Conservation (phyloP, 768 basidiomycete genomes). For the Boletus sensibilis region DNA sequence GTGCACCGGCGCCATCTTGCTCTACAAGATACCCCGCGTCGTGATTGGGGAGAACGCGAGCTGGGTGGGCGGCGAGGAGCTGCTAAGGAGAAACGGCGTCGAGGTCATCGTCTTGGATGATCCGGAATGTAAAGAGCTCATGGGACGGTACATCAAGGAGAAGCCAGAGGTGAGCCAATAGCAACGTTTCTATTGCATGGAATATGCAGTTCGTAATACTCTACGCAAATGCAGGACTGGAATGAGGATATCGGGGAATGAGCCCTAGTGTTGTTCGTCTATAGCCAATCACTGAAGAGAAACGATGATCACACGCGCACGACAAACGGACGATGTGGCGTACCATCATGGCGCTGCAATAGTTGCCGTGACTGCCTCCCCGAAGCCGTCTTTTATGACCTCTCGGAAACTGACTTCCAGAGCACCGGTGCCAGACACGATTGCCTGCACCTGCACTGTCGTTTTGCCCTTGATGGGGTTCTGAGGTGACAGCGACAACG, state of each 20-base stretch:
- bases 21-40: slow-evolving; percentile 63
- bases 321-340: background rate
- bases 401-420: slow-evolving; percentile 42
- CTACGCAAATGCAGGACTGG: slow-evolving; percentile 45
- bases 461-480: slow-evolving; percentile 49
- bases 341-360: slow-evolving; percentile 25
- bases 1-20: slow-evolving; percentile 63
- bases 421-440: slow-evolving; percentile 34
- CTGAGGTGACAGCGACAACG: slow-evolving; percentile 34
- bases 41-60: slow-evolving; percentile 64
- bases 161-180: slow-evolving; percentile 47
- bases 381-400: slow-evolving; percentile 32
- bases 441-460: slow-evolving; percentile 46
- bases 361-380: slow-evolving; percentile 33
- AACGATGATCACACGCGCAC: background rate
- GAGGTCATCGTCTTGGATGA: slow-evolving; percentile 52
- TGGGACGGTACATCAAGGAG: slow-evolving; percentile 54
- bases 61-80: slow-evolving; percentile 52
- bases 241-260: slow-evolving; percentile 60
- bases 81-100: slow-evolving; percentile 51
- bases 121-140: slow-evolving; percentile 50
- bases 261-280: slow-evolving; percentile 3
- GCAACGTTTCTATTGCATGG: slow-evolving; percentile 6
- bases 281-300: background rate
- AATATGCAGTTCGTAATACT: slow-evolving; percentile 4